A percentile compares a stretch with the other conserved stretches of the same genome.
Conservation (phyloP, 441 rosid genomes). For the Geranium incanum region DNA sequence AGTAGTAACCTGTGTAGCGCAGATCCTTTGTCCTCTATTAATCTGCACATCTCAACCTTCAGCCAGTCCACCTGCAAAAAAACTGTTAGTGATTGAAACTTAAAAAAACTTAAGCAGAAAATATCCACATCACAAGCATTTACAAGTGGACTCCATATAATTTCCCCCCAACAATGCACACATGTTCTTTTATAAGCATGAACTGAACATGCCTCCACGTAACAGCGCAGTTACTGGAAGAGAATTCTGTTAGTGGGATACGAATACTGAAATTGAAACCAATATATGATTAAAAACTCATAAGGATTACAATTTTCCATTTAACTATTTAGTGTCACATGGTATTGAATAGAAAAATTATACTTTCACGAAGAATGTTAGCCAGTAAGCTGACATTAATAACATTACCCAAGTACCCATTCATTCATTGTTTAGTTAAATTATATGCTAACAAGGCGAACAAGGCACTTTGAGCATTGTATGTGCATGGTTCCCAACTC, state of each 20-base stretch:
- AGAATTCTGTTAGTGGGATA: background rate
- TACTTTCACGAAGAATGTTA: too few relatives aligned
- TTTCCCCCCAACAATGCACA: background rate
- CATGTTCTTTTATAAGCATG: background rate
- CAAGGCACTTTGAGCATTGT: too few relatives aligned
- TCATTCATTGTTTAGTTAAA: too few relatives aligned
- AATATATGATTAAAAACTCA: background rate
- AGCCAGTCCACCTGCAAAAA: slow-evolving; percentile 54
- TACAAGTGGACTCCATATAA: background rate
- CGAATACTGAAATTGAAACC: background rate
- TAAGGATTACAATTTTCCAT: background rate
- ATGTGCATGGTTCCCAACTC: too few relatives aligned
- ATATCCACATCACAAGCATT: background rate
- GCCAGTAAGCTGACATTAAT: too few relatives aligned
- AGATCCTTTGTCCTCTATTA: slow-evolving; percentile 63
- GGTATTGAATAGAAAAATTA: too few relatives aligned
- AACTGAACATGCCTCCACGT: background rate
- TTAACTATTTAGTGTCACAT: too few relatives aligned
- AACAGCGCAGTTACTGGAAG: slow-evolving; percentile 9
- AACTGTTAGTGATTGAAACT: slow-evolving; percentile 50
- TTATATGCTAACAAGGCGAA: too few relatives aligned
- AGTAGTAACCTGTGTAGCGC: slow-evolving; percentile 46
- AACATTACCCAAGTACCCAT: too few relatives aligned
- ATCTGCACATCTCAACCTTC: slow-evolving; percentile 60
- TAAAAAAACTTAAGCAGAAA: slow-evolving; percentile 25